Base-by-base conservation (phyloP, 441 rosid genomes). In the Populus tomentosa region DNA sequence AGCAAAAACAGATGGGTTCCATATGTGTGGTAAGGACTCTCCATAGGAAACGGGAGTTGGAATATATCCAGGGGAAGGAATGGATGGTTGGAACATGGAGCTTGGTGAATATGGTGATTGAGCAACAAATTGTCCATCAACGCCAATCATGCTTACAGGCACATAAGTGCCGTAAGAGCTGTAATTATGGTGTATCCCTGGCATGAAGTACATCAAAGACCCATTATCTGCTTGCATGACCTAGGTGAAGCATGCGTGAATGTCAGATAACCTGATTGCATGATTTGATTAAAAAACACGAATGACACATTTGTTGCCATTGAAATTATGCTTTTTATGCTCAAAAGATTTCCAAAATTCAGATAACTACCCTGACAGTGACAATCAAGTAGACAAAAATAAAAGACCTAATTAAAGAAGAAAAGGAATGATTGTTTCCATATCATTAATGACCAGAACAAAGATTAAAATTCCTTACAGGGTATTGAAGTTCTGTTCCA, bases 191-290 rank as follows among this genome's bases (percentile, higher is more conserved):
- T 83, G 88, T 78, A 70, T 80, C 73, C 89, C 92, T 68, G 88
- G 89, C 74, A 82, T 75, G 79, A 84, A n/a, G 70, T 87, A 87
- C 33, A 87, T 78, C 70, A 87, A 75, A 71, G 88, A 85, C 53
- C 90, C 92, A 85, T 88, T 81, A 67, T 87, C 89, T 8, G 88
- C 83, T 81, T 85, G 86, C 80, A 83, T 69, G 36, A 82, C 90
- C 90, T 89, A 66, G 7, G 46, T 16, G 69, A 64, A 64, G 13
- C 72, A 75, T 35, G 70, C 64, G 23, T 30, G 68, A 64, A 75
- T 33, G 35, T 53, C 73, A 81, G 73, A 28, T 42, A 46, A 75
- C 2, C 24, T 33, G 33, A 1, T 32, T 30, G 70, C 40, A 32
- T 67, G 70, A 67, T 67, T 28, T 67, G 14, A 67, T 67, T 30